Evolutionary conservation across 2,329 filamentous ascomycete genomes (phyloP), one percentile per base, ranked within the genome.

Genomic region (Dactylellina sp.): DNA sequence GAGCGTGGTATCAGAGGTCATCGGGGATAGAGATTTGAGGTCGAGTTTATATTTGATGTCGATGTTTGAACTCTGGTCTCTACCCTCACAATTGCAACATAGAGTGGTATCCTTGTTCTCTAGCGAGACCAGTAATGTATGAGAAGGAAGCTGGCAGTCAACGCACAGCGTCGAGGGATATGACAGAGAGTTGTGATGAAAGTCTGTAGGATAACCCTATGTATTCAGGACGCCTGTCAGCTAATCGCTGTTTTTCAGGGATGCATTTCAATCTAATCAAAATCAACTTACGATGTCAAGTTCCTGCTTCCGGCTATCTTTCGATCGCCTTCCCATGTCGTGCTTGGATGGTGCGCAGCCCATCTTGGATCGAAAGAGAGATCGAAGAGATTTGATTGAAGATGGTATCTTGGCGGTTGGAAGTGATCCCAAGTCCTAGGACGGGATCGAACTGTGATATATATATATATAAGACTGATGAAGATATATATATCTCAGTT

Each of bases 91-190:
- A 47, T 55, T 56, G 55, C 70, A 74, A 56, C 55, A 61, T 16
- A 61, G 32, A 16, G 42, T 49, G 16, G 12, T 42, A 16, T 74
- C 70, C 28, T 44, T 65, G 37, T 74, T 74, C 16, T 61, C 70
- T 16, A 74, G 49, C 11, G 70, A 74, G 20, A 47, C 59, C 12
- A 74, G 70, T 22, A 74, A 46, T 39, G 70, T 46, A 22, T 61
- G 61, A 28, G 70, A 74, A 2, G 70, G 70, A 16, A 74, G 32
- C 9, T 62, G 42, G 49, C 70, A 74, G 12, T 66, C 61, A 35
- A 74, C 62, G 61, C 70, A 74, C 70, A 74, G 61, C 61, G 70
- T 57, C 35, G 70, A 74, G 14, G 70, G 70, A 32, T 74, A 74
- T 24, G 70, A 66, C 7, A 66, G 39, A n/a, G 70, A 50, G 18